These are phyloP conservation scores for Venturia carpophila DNA, from an alignment of 2,329 filamentous ascomycete species.

Conservation along the genomic window DNA sequence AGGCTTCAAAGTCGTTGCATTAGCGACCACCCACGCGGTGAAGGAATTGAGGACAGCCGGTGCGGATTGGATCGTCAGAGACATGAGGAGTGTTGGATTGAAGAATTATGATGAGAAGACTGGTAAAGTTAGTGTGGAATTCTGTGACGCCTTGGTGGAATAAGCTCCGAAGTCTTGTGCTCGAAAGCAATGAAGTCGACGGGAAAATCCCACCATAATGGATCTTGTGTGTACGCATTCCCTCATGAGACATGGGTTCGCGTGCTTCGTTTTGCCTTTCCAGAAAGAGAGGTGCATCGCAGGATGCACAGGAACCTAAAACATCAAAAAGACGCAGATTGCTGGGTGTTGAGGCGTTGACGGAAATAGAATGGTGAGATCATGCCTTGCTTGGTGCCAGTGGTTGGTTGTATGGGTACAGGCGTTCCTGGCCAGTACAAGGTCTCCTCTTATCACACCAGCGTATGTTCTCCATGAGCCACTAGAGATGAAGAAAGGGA, in stretches of 20 bases:
- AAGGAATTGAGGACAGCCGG: conserved; percentile 64
- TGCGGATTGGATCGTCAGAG: conserved; percentile 81
- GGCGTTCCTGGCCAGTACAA: conserved; percentile 6
- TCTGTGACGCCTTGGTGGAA: conserved; percentile 50
- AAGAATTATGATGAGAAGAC: conserved; percentile 45
- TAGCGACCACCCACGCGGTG: conserved; percentile 74
- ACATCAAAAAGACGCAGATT: background rate
- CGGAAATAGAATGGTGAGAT: background rate
- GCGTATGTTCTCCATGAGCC: background rate
- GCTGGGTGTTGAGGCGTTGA: background rate
- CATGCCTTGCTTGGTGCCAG: conserved; percentile 6
- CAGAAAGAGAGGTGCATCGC: background rate
- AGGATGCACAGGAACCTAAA: background rate
- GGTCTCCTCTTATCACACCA: background rate
- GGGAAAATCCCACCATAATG: background rate
- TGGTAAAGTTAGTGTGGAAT: conserved; percentile 58
- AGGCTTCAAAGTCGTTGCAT: conserved; percentile 74
- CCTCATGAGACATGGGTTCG: background rate
- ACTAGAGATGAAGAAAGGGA: background rate
- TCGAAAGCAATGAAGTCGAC: conserved; percentile 4
- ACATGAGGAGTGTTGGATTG: conserved; percentile 66
- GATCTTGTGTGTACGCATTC: background rate
- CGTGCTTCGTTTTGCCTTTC: background rate
- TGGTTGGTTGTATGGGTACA: background rate
- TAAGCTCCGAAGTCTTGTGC: conserved; percentile 18